Base-by-base conservation (phyloP, 2,329 filamentous ascomycete genomes). In the Neonectria punicea region DNA sequence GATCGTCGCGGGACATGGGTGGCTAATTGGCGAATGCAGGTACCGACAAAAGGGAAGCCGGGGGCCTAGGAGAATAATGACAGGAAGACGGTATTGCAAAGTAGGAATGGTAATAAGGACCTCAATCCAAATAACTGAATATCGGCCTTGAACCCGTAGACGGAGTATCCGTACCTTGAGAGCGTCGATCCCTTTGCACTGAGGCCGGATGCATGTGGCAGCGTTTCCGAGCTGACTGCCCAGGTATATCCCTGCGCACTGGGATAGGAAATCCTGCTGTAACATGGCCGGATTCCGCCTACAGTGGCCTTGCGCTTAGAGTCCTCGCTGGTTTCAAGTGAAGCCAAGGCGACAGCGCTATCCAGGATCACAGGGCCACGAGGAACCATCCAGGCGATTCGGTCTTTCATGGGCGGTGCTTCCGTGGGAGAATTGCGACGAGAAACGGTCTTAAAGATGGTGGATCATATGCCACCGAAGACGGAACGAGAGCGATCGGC, bases 281-380 rank as follows among this genome's bases (percentile, higher is more conserved):
- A 62, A 64, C 60, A 46, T 65, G 58, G 47, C 58, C 51, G 43
- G 25, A 49, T 54, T 64, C 51, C 51, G 51, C 61, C 43, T 44
- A 20, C 43, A 57, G 54, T 60, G 36, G 50, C 14, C 36, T 39
- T 32, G 57, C 54, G 55, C 53, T 36, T 64, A 63, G 53, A 53
- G 39, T 53, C 61, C 41, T 41, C 53, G 25, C 47, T 44, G 44
- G 66, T 67, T 68, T 68, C 64, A 67, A 61, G 64, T 67, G 64
- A 43, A 54, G 43, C 57, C 57, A 53, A 49, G 36, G 41, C 41
- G 39, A 51, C 39, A 56, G 20, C 22, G 51, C 44, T 50, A 30
- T 28, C 58, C 51, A 57, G 53, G 47, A 51, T 53, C 53, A 53
- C 39, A 63, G 47, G 60, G 47, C 56, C 32, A 30, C 25, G 39